Conservation (phyloP, 2,329 filamentous ascomycete species). For the Lachnellula arida region DNA sequence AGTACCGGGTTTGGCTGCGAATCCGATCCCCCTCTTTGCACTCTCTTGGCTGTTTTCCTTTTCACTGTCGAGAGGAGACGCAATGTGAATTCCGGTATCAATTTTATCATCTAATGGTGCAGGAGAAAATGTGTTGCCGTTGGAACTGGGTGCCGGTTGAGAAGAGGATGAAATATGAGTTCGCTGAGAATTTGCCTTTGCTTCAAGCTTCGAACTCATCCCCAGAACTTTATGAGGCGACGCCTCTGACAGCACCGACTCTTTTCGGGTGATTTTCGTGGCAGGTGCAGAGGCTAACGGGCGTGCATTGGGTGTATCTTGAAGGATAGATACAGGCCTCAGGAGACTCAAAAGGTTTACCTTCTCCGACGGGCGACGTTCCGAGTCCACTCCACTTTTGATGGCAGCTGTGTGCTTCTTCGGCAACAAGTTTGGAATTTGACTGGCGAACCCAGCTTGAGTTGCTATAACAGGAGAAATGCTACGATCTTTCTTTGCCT, state of each 20-base stretch:
- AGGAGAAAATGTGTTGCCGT: slow-evolving; percentile 2
- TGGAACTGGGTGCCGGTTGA: neutral
- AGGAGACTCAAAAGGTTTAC: neutral
- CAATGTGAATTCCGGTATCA: neutral
- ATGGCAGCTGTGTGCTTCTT: neutral
- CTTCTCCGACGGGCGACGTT: neutral
- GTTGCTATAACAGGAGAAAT: neutral
- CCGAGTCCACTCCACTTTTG: neutral
- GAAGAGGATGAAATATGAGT: neutral
- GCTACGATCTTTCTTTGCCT: neutral
- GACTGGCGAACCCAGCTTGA: slow-evolving; percentile 1
- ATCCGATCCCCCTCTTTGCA: neutral
- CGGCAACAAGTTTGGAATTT: neutral
- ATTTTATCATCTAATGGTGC: slow-evolving; percentile 4
- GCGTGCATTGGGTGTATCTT: neutral
- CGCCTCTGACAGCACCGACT: neutral
- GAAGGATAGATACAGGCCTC: neutral
- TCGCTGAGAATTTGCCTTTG: slow-evolving; percentile 3
- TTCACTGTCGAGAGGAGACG: slow-evolving; percentile 15
- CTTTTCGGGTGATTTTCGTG: neutral
- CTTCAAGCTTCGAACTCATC: slow-evolving; percentile 10
- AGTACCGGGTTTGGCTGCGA: neutral
- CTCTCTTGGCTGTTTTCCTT: slow-evolving; percentile 23
- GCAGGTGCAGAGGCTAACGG: too few species aligned
- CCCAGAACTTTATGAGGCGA: neutral